phyloP scores from a whole-genome alignment of 257 asterid genomes.

The Fraxinus excelsior region DNA sequence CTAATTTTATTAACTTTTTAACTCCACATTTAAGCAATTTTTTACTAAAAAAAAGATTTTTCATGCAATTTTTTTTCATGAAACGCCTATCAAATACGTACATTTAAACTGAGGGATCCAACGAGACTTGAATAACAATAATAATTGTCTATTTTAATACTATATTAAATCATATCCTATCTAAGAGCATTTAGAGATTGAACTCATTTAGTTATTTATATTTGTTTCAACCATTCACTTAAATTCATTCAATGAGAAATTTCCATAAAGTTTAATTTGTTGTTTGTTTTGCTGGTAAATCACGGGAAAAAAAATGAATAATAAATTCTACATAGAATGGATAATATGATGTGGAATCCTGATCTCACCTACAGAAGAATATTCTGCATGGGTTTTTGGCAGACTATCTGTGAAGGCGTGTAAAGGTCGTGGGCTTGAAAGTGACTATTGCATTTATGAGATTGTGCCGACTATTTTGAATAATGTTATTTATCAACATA shows the following conservation, averaged over 20 bases:
- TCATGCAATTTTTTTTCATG: too few species aligned
- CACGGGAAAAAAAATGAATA: not conserved
- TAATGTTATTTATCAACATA: too few species aligned
- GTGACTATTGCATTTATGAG: conserved; percentile 20
- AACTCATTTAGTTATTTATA: too few species aligned
- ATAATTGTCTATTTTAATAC: too few species aligned
- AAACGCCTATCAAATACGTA: too few species aligned
- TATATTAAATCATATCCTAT: too few species aligned
- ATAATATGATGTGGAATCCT: conserved; percentile 50
- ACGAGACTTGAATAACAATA: too few species aligned
- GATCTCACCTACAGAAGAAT: conserved; percentile 21
- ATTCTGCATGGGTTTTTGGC: conserved; percentile 12
- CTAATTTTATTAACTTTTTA: too few species aligned
- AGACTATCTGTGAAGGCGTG: conserved; percentile 32
- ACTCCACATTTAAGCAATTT: too few species aligned
- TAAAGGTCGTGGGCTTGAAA: conserved; percentile 33
- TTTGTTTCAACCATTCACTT: not conserved
- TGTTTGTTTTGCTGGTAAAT: conserved; percentile 9
- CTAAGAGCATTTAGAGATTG: not conserved
- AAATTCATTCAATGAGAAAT: not conserved
- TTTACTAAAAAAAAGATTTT: too few species aligned
- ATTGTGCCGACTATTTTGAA: too few species aligned
- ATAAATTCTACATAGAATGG: conserved; percentile 2
- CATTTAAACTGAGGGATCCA: too few species aligned
- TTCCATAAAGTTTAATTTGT: not conserved